phyloP scores from a whole-genome alignment of 2,329 filamentous ascomycete species.

The Sporothrix globosa region DNA sequence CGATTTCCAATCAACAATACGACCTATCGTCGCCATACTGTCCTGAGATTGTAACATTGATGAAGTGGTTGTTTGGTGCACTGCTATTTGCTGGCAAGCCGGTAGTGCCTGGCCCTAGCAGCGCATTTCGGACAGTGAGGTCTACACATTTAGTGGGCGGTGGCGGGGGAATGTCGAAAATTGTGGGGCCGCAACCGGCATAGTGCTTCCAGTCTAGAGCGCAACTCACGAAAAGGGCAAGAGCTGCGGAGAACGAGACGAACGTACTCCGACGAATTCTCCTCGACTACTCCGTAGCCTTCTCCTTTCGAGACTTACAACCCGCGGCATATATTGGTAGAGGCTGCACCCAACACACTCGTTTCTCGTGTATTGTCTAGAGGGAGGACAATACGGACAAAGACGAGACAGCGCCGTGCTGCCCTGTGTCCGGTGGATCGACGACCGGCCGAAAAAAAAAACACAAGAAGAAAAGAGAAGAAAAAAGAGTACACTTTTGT shows the following conservation, averaged over 20 bases:
- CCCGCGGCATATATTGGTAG: slow-evolving; percentile 1
- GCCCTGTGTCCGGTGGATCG: background rate
- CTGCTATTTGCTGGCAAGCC: slow-evolving; percentile 26
- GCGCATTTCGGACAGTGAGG: slow-evolving; percentile 8
- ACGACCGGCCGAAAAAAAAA: background rate
- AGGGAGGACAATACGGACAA: background rate
- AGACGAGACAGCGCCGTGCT: background rate
- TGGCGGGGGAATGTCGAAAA: background rate
- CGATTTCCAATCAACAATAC: slow-evolving; percentile 13
- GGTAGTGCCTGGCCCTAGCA: background rate
- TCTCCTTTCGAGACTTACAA: background rate
- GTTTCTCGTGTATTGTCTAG: background rate
- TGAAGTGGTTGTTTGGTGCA: slow-evolving; percentile 18
- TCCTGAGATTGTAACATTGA: slow-evolving; percentile 28
- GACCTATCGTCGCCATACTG: slow-evolving; percentile 25
- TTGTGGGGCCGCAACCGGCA: slow-evolving; percentile 24
- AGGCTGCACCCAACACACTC: background rate
- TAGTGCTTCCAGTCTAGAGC: slow-evolving; percentile 1
- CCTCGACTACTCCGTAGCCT: background rate
- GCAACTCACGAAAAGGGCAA: slow-evolving; percentile 13
- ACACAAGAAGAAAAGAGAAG: background rate
- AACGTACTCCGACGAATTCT: background rate
- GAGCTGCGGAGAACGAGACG: background rate
- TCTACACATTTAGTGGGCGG: background rate
- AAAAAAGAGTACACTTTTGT: too few species aligned